Evolutionary conservation across 1,284 basidiomycete species (phyloP).

Genomic region (Boletus smithii): DNA sequence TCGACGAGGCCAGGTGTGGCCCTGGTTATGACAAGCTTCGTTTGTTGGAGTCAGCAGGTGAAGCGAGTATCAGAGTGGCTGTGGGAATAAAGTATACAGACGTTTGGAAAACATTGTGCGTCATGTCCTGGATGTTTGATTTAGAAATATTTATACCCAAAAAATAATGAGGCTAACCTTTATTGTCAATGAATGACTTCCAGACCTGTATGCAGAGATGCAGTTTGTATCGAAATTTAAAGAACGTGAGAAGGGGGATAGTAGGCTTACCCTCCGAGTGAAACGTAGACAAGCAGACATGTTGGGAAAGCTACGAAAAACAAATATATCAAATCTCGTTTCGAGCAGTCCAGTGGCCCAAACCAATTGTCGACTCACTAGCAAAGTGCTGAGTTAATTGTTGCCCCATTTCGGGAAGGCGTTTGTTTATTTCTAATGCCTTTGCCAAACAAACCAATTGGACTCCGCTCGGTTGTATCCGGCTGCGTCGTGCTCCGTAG

Average conservation of each 20-base stretch:
- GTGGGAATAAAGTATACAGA: constrained; percentile 31
- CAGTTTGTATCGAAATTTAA: not conserved
- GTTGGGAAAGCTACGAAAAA: not conserved
- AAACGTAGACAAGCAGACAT: constrained; percentile 69
- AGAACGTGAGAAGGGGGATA: not conserved
- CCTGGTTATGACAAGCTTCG: constrained; percentile 57
- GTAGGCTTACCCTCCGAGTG: constrained; percentile 49
- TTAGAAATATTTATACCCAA: not conserved
- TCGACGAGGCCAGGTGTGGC: constrained; percentile 66
- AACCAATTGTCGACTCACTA: too few species aligned
- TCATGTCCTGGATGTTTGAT: constrained; percentile 58
- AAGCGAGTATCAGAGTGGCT: not conserved
- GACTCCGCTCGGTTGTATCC: constrained; percentile 25
- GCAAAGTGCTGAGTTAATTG: not conserved
- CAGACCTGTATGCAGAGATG: constrained; percentile 57
- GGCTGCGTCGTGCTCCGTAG: constrained; percentile 6
- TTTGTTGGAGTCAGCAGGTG: not conserved
- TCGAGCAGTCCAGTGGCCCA: not conserved
- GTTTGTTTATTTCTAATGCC: constrained; percentile 33
- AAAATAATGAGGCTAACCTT: constrained; percentile 43
- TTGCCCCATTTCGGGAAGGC: constrained; percentile 5
- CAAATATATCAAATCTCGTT: too few species aligned
- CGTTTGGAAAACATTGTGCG: constrained; percentile 73
- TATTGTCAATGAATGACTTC: constrained; percentile 73
- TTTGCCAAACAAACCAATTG: constrained; percentile 25